A percentile compares a stretch with the other conserved stretches of the same genome.
Evolutionary conservation across 2,329 filamentous ascomycete genomes (phyloP).

Genomic region (Aspergillus tanneri): DNA sequence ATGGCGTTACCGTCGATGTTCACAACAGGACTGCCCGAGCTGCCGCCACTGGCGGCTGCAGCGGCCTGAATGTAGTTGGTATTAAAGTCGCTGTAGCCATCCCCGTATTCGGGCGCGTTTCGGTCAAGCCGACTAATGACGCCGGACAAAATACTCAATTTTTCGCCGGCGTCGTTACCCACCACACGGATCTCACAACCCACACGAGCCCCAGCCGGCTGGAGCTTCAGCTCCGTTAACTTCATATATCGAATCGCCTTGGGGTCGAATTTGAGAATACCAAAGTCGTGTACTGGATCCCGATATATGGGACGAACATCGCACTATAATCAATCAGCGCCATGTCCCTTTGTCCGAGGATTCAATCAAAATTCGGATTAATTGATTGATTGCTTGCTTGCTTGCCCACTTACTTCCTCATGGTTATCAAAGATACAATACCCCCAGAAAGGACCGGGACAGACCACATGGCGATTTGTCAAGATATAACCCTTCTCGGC

Average conservation of each 20-base stretch:
- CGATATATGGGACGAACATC: constrained; percentile 96
- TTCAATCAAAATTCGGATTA: too few species aligned
- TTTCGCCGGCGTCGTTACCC: constrained; percentile 97
- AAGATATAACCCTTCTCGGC: constrained; percentile 86
- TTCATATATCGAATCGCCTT: constrained; percentile 97
- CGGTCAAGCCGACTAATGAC: constrained; percentile 94
- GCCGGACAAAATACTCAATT: constrained; percentile 94
- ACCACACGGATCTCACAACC: constrained; percentile 95
- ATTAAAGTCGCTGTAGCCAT: constrained; percentile 97
- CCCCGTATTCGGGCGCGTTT: constrained; percentile 96
- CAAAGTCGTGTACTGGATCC: constrained; percentile 97
- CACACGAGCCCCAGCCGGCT: constrained; percentile 81
- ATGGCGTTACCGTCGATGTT: constrained; percentile 91
- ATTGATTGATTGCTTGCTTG: too few species aligned
- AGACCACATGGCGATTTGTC: constrained; percentile 90
- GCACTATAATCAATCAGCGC: too few species aligned
- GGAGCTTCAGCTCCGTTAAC: constrained; percentile 72
- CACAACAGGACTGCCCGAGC: constrained; percentile 96
- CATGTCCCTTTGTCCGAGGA: too few species aligned
- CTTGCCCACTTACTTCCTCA: constrained; percentile 68
- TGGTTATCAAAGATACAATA: constrained; percentile 99
- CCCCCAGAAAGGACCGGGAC: constrained; percentile 94
- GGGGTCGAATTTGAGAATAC: constrained; percentile 93
- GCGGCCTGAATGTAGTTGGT: constrained; percentile 97
- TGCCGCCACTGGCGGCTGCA: constrained; percentile 92